Evolutionary conservation across 768 basidiomycete genomes (phyloP), one percentile per base, ranked within the genome.

Genomic region (Pleurotus pulmonarius): DNA sequence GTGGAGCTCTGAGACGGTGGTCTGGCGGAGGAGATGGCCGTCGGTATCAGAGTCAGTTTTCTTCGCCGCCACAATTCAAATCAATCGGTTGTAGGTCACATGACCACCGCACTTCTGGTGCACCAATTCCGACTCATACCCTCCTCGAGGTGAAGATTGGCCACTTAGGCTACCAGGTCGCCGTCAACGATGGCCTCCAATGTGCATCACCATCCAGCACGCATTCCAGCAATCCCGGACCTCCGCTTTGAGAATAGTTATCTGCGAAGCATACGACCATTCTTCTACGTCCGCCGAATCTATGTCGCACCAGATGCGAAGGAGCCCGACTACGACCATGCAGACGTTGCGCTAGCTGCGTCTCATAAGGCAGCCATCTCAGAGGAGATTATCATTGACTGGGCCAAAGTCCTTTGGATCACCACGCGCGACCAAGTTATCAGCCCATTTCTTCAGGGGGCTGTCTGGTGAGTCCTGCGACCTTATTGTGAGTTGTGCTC

Each of bases 161-260:
- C 29, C 29, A 34, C 8, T 11, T 11, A 34, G 29, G 29, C 29
- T 34, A 34, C 29, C 29, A 34, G 29, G 29, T 43, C 0, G 13
- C 20, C n/a, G 41, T 5, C 12, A 16, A 44, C 41, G 41, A 44
- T 44, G 41, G 5, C 41, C 41, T 44, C 41, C 41, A 29, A 39
- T 1, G 18, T 24, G 22, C 38, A 39, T 7, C 48, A 49, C 26
- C 15, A 15, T n/a, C 48, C 48, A 5, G 48, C 48, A 24, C 67
- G 41, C 39, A 66, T 85, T n/a, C 81, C 83, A 22, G 65, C 71
- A 43, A 83, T 90, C 52, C 88, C 88, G 24, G 89, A 92, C 65
- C 71, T 90, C 38, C 87, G 89, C 24, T 90, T 89, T 72, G 89
- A 91, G 64, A 78, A 82, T 56, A 84, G 81, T 49, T 92, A 88